phyloP scores from a whole-genome alignment of 2,329 filamentous ascomycete genomes.

The Calonectria pseudoturangicola region DNA sequence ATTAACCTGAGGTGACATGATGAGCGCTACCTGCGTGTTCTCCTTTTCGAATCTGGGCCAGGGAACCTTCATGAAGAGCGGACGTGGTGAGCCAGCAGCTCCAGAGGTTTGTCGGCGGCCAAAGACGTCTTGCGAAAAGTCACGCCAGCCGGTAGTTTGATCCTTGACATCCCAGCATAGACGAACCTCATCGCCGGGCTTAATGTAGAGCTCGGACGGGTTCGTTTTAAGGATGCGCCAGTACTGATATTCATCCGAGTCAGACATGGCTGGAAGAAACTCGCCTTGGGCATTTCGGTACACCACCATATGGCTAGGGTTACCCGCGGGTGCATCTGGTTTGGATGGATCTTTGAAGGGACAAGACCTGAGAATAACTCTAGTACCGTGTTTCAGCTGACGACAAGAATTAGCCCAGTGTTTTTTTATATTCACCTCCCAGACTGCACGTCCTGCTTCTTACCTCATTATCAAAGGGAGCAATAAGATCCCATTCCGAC shows the following conservation, averaged over 20 bases:
- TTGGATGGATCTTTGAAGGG: conserved; percentile 1
- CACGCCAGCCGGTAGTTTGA: neutral
- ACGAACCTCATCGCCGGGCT: neutral
- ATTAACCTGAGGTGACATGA: neutral
- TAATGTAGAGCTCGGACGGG: neutral
- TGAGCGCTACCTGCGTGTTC: neutral
- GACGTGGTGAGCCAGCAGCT: neutral
- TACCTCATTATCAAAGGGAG: conserved; percentile 1
- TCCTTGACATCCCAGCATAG: conserved; percentile 12
- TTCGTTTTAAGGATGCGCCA: conserved; percentile 1
- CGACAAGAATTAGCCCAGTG: neutral
- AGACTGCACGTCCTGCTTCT: neutral
- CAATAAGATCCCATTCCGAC: neutral
- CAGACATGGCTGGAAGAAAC: conserved; percentile 4
- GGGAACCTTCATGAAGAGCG: conserved; percentile 9
- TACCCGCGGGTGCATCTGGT: neutral
- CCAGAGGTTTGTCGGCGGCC: neutral
- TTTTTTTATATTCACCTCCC: neutral
- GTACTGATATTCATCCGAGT: neutral
- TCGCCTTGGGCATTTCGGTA: conserved; percentile 1
- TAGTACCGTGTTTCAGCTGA: conserved; percentile 3
- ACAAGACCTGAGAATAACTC: neutral
- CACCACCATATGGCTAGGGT: neutral
- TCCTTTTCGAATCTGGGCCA: neutral
- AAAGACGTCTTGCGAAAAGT: conserved; percentile 6